Percentiles rank a stretch among this genome's conserved stretches.
Conservation (phyloP, 495 filamentous ascomycete genomes). For the Trichoderma gamsii region DNA sequence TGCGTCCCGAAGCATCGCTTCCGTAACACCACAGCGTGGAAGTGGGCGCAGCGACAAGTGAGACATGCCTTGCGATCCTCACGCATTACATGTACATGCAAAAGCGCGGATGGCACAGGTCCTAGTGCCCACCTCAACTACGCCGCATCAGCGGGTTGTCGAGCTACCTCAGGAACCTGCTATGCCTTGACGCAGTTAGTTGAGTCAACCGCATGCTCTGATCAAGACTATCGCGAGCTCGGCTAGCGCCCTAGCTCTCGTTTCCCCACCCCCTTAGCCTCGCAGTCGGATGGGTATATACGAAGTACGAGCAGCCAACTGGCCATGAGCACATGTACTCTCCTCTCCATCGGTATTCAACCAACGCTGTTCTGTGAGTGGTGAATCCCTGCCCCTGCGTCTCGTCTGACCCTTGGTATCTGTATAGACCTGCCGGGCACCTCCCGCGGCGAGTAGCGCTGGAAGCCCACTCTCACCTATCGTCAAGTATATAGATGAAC, state of each 20-base stretch:
- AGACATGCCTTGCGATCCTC: background rate
- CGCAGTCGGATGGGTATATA: background rate
- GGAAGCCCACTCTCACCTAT: no score
- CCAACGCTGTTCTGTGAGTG: background rate
- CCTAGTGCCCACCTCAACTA: no score
- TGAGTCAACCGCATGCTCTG: background rate
- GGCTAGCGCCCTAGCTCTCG: slow-evolving; percentile 1
- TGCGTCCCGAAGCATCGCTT: slow-evolving; percentile 1
- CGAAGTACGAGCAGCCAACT: background rate
- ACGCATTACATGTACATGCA: no score
- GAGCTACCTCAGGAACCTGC: no score
- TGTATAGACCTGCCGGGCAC: no score
- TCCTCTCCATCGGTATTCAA: background rate
- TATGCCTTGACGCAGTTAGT: no score
- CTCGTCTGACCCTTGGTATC: background rate
- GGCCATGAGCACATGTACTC: no score
- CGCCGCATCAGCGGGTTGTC: no score
- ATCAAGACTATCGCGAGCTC: background rate
- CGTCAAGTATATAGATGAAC: no score
- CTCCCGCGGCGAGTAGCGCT: no score
- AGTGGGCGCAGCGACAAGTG: background rate
- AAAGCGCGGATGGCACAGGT: no score
- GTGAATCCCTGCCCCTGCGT: background rate
- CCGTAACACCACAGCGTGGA: background rate
- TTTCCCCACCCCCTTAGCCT: background rate